Evolutionary conservation across 1,284 basidiomycete species (phyloP), one percentile per base, ranked within the genome.

Genomic region (Cryptococcus amylolentus): DNA sequence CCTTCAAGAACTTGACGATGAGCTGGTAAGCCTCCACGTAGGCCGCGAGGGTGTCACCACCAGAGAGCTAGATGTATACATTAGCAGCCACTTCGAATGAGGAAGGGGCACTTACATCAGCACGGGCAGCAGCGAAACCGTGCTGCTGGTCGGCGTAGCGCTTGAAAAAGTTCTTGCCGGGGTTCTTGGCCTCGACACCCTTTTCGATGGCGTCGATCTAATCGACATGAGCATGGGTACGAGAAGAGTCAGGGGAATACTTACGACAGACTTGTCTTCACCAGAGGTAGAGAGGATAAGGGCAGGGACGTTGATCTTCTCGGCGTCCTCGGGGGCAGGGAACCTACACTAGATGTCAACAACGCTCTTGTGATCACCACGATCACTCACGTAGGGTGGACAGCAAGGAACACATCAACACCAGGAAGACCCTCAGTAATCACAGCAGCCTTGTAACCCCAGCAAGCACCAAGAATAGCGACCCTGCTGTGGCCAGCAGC

Each of bases 111-210:
- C 72, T 64, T 56, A 76, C 72, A 52, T 75, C 67, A 28, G 69
- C 78, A 50, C 79, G 75, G 38, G 78, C 76, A 5, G 73, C 76
- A n/a, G 73, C 72, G 61, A 66, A 80, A 49, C 79, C 78, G 67
- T 80, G 79, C 48, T 68, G 64, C 52, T 61, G 55, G 48, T 75
- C 66, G n/a, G 55, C 40, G 68, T 72, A 80, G 52, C 61, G 63
- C 67, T 78, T 76, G 66, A 70, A 62, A 37, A 72, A 54, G 68
- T 73, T 75, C 64, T 79, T 70, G 52, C 70, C 72, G 23, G 71
- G 67, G 48, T 68, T 63, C 58, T 73, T 72, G 54, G 65, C 57
- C 61, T 78, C 68, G 10, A 77, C 63, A 41, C 58, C 69, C 31
- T 62, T 64, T 61, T 73, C 64, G 52, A 79, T 68, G 28, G 53